Base-by-base conservation (phyloP, 805 yeast species). In the Nakazawaea pomicola region DNA sequence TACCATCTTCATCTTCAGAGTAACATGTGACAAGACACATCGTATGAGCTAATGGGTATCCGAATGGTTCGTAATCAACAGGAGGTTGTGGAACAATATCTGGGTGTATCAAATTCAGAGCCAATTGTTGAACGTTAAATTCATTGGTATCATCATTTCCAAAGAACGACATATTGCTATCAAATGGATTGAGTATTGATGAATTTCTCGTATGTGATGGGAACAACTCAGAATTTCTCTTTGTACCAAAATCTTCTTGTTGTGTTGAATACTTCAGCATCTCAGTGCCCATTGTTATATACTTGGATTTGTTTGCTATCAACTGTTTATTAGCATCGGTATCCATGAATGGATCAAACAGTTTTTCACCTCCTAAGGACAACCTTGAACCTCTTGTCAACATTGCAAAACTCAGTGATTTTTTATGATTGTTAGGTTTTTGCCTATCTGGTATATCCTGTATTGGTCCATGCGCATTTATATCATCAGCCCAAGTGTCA, bases 51-150 rank as follows among this genome's bases (percentile, higher is more conserved):
- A 93, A 71, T 12, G 99, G 88, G 52, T 67, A 87, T 0, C 80
- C 83, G 61, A 74, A 87, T 4, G 99, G 98, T 68, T 85, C 90
- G 65, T 78, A 90, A 46, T 76, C 84, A 14, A 80, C 74, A 1
- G 96, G 95, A 0, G 98, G 97, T 58, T 91, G 98, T 2, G 95
- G 86, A 12, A 90, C 84, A 21, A 78, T 85, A 54, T 84, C 85
- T 9, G 89, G 84, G 50, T 80, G 86, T 43, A 83, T 72, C 14
- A 79, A 56, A 40, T 74, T 77, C 2, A 80, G 67, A 29, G 78
- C 74, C 48, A 85, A 60, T 3, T 81, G 70, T 24, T 65, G 67
- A 6, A 73, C 58, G 6, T 62, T 53, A 16, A 17, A 36, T n/a
- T n/a, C n/a, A n/a, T n/a, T n/a, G n/a, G n/a, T n/a, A 27, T 51